These are phyloP conservation scores for Pleurotus giganteus DNA, from an alignment of 768 basidiomycete genomes.

Conservation along the genomic window DNA sequence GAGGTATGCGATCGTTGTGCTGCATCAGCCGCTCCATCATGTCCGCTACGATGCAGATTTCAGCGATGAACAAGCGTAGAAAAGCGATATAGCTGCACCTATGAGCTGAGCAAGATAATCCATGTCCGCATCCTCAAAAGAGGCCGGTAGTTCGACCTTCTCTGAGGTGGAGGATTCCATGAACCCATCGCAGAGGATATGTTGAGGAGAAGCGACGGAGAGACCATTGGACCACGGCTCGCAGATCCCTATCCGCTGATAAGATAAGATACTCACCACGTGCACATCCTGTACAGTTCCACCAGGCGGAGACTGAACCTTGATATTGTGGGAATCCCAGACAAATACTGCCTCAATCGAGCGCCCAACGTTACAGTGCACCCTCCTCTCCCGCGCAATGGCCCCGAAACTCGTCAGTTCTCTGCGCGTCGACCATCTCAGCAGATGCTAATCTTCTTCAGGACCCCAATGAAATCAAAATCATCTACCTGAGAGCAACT, in stretches of 20 bases:
- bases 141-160: slow-evolving; percentile 77
- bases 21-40: slow-evolving; percentile 94
- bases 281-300: slow-evolving; percentile 53
- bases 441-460: slow-evolving; percentile 24
- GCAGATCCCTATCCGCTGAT: background rate
- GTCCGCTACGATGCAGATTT: slow-evolving; percentile 56
- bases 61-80: slow-evolving; percentile 12
- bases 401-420: slow-evolving; percentile 74
- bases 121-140: slow-evolving; percentile 81
- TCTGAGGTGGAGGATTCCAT: slow-evolving; percentile 68
- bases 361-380: slow-evolving; percentile 15
- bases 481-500: slow-evolving; percentile 97
- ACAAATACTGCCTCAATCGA: slow-evolving; percentile 21
- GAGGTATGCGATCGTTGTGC: slow-evolving; percentile 94
- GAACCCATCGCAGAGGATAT: slow-evolving; percentile 70
- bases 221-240: background rate
- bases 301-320: slow-evolving; percentile 50
- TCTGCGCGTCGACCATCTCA: background rate
- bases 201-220: slow-evolving; percentile 12
- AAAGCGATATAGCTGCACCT: slow-evolving; percentile 46
- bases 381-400: slow-evolving; percentile 44
- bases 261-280: slow-evolving; percentile 6
- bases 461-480: slow-evolving; percentile 98
- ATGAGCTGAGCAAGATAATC: slow-evolving; percentile 87
- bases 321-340: slow-evolving; percentile 28